These are phyloP conservation scores for Tilletia walkeri DNA, from an alignment of 1,284 basidiomycete genomes.

Conservation along the genomic window DNA sequence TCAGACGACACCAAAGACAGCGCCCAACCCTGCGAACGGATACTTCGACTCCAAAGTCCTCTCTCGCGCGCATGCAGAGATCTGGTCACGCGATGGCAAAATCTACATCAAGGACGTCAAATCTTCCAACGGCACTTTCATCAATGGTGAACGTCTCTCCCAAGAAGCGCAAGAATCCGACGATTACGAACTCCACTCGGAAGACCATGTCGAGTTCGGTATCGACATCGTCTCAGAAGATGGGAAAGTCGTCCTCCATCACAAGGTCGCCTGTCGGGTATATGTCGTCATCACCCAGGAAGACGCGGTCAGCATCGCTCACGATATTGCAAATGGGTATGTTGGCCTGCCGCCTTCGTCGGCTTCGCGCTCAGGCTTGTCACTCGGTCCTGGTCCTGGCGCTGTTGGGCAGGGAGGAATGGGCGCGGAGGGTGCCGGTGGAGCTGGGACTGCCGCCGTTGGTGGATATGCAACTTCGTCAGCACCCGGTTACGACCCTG, in stretches of 20 bases:
- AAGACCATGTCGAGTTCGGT: constrained; percentile 94
- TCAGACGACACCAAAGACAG: constrained; percentile 94
- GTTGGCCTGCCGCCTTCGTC: constrained; percentile 27
- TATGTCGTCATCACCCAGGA: constrained; percentile 83
- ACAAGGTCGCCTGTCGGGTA: constrained; percentile 93
- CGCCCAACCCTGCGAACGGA: constrained; percentile 89
- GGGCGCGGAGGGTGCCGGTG: constrained; percentile 5
- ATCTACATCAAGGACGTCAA: constrained; percentile 98
- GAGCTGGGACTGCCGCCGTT: constrained; percentile 33
- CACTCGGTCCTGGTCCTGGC: constrained; percentile 43
- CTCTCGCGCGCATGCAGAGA: constrained; percentile 91
- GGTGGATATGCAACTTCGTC: constrained; percentile 41
- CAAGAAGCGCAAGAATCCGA: constrained; percentile 88
- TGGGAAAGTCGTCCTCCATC: constrained; percentile 95
- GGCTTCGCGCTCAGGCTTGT: constrained; percentile 28
- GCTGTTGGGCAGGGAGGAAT: constrained; percentile 23
- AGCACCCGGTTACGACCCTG: too few relatives aligned
- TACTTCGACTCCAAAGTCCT: constrained; percentile 98
- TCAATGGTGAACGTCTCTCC: constrained; percentile 89
- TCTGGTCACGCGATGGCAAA: constrained; percentile 87
- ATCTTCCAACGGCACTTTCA: constrained; percentile 96
- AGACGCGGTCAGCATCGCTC: constrained; percentile 63
- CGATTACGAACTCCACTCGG: constrained; percentile 87
- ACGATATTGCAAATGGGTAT: constrained; percentile 53
- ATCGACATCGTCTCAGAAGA: constrained; percentile 99